Evolutionary conservation across 2,329 filamentous ascomycete genomes (phyloP).

Genomic region (Malbranchea cinnamomea): DNA sequence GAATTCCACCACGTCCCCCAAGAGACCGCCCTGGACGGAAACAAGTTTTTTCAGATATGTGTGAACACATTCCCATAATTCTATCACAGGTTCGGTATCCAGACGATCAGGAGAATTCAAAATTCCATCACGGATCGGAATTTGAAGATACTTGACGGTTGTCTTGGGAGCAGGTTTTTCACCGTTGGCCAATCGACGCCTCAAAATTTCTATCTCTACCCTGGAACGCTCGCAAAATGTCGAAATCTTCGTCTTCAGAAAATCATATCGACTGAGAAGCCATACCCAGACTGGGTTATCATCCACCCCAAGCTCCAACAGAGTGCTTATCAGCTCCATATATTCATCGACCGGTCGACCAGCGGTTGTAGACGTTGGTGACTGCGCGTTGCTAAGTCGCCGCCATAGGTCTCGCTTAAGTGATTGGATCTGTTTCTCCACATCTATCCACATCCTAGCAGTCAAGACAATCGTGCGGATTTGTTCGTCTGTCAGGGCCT

Average conservation of each 20-base stretch:
- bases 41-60: slow-evolving; percentile 59
- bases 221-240: slow-evolving; percentile 70
- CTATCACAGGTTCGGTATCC: slow-evolving; percentile 68
- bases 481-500: slow-evolving; percentile 57
- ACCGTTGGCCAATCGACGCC: slow-evolving; percentile 60
- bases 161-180: slow-evolving; percentile 56
- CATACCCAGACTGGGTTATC: slow-evolving; percentile 96
- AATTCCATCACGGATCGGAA: slow-evolving; percentile 52
- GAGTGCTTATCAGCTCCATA: slow-evolving; percentile 75
- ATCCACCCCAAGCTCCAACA: slow-evolving; percentile 86
- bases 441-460: slow-evolving; percentile 88
- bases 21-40: slow-evolving; percentile 57
- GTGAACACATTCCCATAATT: slow-evolving; percentile 84
- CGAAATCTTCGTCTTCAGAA: slow-evolving; percentile 73
- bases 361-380: slow-evolving; percentile 36
- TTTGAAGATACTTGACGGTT: slow-evolving; percentile 61
- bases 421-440: slow-evolving; percentile 67
- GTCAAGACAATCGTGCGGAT: slow-evolving; percentile 77
- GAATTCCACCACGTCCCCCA: slow-evolving; percentile 84
- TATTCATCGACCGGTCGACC: slow-evolving; percentile 56
- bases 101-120: slow-evolving; percentile 48
- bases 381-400: slow-evolving; percentile 54
- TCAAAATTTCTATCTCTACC: slow-evolving; percentile 81
- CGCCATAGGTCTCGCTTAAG: slow-evolving; percentile 90
- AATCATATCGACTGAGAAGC: slow-evolving; percentile 78